A percentile compares a stretch with the other conserved stretches of the same genome.
Evolutionary conservation across 2,329 filamentous ascomycete species (phyloP).

Genomic region (Apiospora kogelbergensis): DNA sequence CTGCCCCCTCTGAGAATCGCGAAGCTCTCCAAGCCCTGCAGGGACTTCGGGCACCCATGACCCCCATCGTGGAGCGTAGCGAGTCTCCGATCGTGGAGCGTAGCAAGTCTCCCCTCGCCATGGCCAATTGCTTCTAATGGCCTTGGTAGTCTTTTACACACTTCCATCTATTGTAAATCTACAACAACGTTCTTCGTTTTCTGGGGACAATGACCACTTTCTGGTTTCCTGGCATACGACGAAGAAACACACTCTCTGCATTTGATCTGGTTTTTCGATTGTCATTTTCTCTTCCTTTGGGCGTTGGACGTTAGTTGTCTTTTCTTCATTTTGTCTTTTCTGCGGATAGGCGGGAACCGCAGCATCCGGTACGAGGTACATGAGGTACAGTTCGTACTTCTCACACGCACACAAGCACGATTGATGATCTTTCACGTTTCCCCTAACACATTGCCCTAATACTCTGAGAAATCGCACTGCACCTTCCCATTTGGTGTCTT

Average conservation of each 20-base stretch:
- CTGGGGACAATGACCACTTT: not conserved
- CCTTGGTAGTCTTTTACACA: not conserved
- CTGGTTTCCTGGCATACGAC: not conserved
- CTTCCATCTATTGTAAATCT: not conserved
- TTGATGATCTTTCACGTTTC: not conserved
- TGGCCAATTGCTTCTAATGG: not conserved
- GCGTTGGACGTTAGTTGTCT: not conserved
- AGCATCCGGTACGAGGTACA: not conserved
- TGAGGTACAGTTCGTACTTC: not conserved
- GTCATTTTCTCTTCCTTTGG: not conserved
- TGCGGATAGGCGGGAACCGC: not conserved
- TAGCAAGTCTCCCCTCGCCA: not conserved
- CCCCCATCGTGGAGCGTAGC: conserved; percentile 11
- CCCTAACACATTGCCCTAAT: not conserved
- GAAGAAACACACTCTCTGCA: not conserved
- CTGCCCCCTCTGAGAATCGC: not conserved
- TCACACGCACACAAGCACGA: not conserved
- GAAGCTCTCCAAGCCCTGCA: not conserved
- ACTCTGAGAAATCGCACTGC: not conserved
- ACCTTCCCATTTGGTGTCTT: not conserved
- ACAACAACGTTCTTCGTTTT: not conserved
- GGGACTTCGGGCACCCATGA: not conserved
- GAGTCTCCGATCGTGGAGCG: conserved; percentile 13
- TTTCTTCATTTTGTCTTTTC: not conserved
- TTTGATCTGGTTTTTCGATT: not conserved